phyloP scores from a whole-genome alignment of 139 green algal genomes.

The Chlorella sp. region DNA sequence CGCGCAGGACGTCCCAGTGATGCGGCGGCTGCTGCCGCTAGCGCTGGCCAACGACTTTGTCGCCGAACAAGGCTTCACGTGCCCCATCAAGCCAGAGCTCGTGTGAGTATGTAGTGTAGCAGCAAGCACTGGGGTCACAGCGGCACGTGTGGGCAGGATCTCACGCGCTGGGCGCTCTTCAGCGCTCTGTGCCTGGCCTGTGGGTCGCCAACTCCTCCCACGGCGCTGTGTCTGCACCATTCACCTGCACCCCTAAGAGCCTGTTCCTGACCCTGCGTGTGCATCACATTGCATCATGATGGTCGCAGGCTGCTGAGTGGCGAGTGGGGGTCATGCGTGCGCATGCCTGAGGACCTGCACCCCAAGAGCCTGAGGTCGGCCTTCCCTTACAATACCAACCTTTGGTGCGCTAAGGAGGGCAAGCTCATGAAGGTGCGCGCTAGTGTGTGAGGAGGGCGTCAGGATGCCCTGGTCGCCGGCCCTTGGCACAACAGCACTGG shows the following conservation, averaged over 20 bases:
- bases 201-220: background rate
- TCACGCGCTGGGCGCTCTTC: background rate
- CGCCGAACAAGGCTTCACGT: background rate
- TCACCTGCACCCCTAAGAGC: background rate
- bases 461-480: background rate
- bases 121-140: background rate
- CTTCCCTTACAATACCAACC: slow-evolving; percentile 25
- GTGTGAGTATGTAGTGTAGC: background rate
- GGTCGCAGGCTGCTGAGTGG: background rate
- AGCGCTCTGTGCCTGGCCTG: background rate
- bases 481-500: background rate
- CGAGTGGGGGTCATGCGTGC: background rate
- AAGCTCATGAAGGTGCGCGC: background rate
- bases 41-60: background rate
- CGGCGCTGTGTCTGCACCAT: background rate
- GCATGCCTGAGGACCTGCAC: slow-evolving; percentile 3
- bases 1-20: background rate
- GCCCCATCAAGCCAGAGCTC: background rate
- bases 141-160: background rate
- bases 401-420: slow-evolving; percentile 5
- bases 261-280: background rate
- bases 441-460: too few relatives aligned
- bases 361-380: slow-evolving; percentile 10
- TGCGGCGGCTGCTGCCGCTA: background rate
- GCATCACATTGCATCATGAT: too few relatives aligned